A percentile compares a stretch with the other conserved stretches of the same genome.
Conservation (phyloP, 345 rosid genomes). For the Rhodomyrtus tomentosa region DNA sequence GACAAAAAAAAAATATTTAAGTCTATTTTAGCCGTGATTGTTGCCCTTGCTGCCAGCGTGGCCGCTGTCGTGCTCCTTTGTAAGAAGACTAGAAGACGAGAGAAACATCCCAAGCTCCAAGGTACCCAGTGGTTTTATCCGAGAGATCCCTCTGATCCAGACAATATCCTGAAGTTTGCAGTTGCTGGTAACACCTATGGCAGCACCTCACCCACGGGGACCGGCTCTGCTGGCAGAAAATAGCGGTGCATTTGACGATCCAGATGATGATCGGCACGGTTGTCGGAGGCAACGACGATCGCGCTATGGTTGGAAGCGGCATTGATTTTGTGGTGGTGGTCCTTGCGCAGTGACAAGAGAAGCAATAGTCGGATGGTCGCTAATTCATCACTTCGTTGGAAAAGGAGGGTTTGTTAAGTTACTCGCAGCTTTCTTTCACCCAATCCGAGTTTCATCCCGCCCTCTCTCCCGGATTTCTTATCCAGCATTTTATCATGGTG, state of each 20-base stretch:
- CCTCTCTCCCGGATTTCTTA: not conserved
- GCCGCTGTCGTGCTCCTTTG: constrained; percentile 28
- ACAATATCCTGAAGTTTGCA: constrained; percentile 37
- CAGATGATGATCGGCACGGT: not conserved
- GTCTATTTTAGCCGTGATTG: constrained; percentile 23
- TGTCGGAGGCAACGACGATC: not conserved
- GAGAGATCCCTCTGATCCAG: constrained; percentile 48
- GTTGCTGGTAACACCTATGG: constrained; percentile 40
- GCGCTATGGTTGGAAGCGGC: not conserved
- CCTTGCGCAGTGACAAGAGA: not conserved
- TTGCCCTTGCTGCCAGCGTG: constrained; percentile 36
- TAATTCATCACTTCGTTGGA: not conserved
- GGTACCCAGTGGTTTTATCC: constrained; percentile 52
- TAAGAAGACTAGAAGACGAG: constrained; percentile 15
- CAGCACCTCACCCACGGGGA: constrained; percentile 27
- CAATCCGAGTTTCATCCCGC: accelerated
- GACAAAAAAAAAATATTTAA: constrained; percentile 8
- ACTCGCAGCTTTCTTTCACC: not conserved
- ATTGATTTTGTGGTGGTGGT: accelerated
- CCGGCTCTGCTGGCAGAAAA: constrained; percentile 42
- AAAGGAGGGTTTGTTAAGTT: not conserved
- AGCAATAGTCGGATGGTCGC: accelerated
- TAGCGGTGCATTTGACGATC: constrained; percentile 14
- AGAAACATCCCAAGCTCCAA: constrained; percentile 15
- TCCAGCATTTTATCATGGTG: accelerated